Percentiles rank a stretch among this genome's conserved stretches.
phyloP scores from a whole-genome alignment of 108 stramenopile genomes.

The Chaetoceros tenuissimus region DNA sequence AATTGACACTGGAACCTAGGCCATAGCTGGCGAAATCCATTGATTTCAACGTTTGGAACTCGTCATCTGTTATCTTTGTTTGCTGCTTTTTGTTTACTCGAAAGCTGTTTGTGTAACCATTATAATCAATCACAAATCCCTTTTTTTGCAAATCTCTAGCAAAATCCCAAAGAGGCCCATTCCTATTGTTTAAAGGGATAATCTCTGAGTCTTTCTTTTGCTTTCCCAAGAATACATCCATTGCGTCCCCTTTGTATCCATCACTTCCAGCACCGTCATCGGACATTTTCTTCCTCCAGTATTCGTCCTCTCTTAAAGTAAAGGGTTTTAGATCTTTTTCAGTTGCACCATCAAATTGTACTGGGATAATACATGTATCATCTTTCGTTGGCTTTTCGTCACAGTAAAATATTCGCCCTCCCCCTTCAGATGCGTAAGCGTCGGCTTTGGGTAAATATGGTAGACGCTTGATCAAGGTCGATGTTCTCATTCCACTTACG shows the following conservation, averaged over 20 bases:
- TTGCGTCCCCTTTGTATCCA: slow-evolving; percentile 28
- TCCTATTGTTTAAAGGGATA: slow-evolving; percentile 24
- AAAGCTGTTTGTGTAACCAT: slow-evolving; percentile 66
- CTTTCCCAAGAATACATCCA: slow-evolving; percentile 1
- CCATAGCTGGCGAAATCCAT: slow-evolving; percentile 14
- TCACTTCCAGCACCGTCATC: slow-evolving; percentile 33
- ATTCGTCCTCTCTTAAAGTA: slow-evolving; percentile 50
- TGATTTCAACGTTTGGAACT: slow-evolving; percentile 17
- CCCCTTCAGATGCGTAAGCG: slow-evolving; percentile 68
- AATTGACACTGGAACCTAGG: slow-evolving; percentile 46
- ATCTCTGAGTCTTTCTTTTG: not conserved
- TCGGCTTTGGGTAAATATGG: slow-evolving; percentile 68
- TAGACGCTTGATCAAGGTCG: slow-evolving; percentile 62
- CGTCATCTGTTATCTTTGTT: slow-evolving; percentile 1
- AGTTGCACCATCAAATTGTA: slow-evolving; percentile 19
- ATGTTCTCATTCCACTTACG: slow-evolving; percentile 74
- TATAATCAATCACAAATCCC: slow-evolving; percentile 48
- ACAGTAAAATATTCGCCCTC: slow-evolving; percentile 76
- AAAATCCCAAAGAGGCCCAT: slow-evolving; percentile 56
- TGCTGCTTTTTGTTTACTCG: slow-evolving; percentile 66
- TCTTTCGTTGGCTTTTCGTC: slow-evolving; percentile 3
- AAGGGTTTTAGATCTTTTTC: slow-evolving; percentile 31
- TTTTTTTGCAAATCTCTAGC: slow-evolving; percentile 14
- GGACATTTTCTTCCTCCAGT: slow-evolving; percentile 37
- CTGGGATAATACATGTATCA: slow-evolving; percentile 24